These are phyloP conservation scores for Drechslerella coelobrocha DNA, from an alignment of 2,329 filamentous ascomycete genomes.

Conservation along the genomic window DNA sequence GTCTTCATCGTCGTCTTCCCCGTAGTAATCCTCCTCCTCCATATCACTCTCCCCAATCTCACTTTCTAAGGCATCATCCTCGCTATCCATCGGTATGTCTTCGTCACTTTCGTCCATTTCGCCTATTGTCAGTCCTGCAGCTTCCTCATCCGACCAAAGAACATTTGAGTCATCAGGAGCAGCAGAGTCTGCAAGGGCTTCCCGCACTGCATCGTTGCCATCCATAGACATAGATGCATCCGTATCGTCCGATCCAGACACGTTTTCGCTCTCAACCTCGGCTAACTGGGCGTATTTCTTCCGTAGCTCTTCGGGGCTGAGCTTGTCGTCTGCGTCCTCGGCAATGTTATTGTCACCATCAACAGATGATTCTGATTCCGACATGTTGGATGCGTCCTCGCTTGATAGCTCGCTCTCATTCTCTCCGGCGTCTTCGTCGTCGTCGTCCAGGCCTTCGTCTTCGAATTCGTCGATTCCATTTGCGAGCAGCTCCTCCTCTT, in stretches of 20 bases:
- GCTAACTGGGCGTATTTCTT: constrained; percentile 53
- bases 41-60: constrained; percentile 57
- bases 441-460: constrained; percentile 61
- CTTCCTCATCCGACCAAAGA: constrained; percentile 51
- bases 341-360: constrained; percentile 61
- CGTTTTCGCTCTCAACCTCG: constrained; percentile 52
- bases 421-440: constrained; percentile 59
- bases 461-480: constrained; percentile 59
- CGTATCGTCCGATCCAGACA: constrained; percentile 58
- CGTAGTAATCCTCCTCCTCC: constrained; percentile 57
- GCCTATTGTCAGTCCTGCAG: constrained; percentile 44
- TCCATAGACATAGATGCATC: constrained; percentile 71
- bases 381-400: constrained; percentile 57
- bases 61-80: constrained; percentile 60
- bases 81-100: constrained; percentile 73
- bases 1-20: constrained; percentile 61
- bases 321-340: constrained; percentile 55
- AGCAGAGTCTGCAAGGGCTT: constrained; percentile 58
- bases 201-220: constrained; percentile 63
- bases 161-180: constrained; percentile 54
- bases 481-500: constrained; percentile 5
- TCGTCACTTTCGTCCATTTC: constrained; percentile 66
- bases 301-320: constrained; percentile 54
- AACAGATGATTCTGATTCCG: constrained; percentile 61
- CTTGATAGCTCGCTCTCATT: constrained; percentile 54